Base-by-base conservation (phyloP, 352 stramenopile species). In the Pythium aphanidermatum region DNA sequence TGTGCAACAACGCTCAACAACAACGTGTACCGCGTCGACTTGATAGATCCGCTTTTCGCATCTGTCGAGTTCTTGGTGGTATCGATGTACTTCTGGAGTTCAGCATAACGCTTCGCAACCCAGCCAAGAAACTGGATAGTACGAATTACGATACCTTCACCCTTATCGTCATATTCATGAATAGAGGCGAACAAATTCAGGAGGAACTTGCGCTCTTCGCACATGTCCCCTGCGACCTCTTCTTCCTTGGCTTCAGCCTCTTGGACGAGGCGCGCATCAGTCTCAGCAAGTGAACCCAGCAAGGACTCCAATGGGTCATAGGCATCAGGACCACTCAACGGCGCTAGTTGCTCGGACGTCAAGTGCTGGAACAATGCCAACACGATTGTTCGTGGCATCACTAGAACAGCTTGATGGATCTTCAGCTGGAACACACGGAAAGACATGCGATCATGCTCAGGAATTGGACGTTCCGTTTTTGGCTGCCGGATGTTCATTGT, bases 151-250 rank as follows among this genome's bases (percentile, higher is more conserved):
- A 77, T 86, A 30, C 68, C 86, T 58, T 94, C 82, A 19, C 82
- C 82, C 60, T 94, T 94, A 55, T 94, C 82, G 32, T 90, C 79
- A 45, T 92, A 89, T 24, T 87, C 77, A 46, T 92, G 78, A 36
- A 94, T 88, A 25, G 79, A 83, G 8, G 75, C 75, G 46, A 93
- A 93, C 27, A 89, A 63, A 42, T 92, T 90, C 2, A 94, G 54
- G 51, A 92, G 45, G 40, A 90, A 93, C 26, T 77, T 65, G 21
- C 79, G 68, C 48, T 90, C 77, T 32, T 78, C 75, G 36, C 79
- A 83, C 75, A 90, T 87, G 40, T 91, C 74, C 1, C 73, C 70
- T 6, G 38, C 62, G 24, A 43, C 59, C 45, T 88, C 80, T 60
- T 88, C 77, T 4, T 84, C 66, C 57, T 87, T 74, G 0, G 44